Evolutionary conservation across 2,329 filamentous ascomycete genomes (phyloP).

Genomic region (Ophiostoma sp.): DNA sequence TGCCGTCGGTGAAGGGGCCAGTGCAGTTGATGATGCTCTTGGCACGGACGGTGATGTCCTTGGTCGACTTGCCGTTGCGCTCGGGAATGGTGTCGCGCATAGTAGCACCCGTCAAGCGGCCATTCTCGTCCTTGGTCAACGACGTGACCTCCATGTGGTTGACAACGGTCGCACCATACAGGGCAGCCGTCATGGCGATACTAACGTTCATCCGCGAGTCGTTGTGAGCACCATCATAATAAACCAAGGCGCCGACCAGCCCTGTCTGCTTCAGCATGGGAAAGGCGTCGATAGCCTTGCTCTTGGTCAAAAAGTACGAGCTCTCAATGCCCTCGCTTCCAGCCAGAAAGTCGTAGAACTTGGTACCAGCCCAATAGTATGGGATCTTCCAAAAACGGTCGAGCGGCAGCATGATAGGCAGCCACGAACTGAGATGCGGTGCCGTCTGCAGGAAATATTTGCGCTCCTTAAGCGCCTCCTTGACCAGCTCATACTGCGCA

Average conservation of each 20-base stretch:
- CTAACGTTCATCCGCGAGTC: conserved; percentile 87
- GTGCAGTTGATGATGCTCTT: conserved; percentile 84
- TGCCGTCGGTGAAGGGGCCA: conserved; percentile 75
- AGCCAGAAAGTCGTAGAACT: conserved; percentile 78
- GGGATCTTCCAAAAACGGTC: conserved; percentile 82
- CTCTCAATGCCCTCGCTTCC: conserved; percentile 80
- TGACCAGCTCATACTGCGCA: conserved; percentile 76
- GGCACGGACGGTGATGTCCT: conserved; percentile 69
- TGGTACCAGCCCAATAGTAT: conserved; percentile 69
- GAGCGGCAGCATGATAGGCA: conserved; percentile 80
- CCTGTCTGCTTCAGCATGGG: conserved; percentile 74
- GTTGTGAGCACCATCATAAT: conserved; percentile 85
- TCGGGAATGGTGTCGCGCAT: conserved; percentile 61
- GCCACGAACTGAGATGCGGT: conserved; percentile 75
- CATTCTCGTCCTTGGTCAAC: conserved; percentile 69
- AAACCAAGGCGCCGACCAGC: conserved; percentile 75
- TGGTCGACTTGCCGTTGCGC: conserved; percentile 50
- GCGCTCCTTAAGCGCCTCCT: conserved; percentile 77
- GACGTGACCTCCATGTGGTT: conserved; percentile 79
- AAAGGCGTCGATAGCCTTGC: conserved; percentile 74
- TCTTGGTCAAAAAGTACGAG: conserved; percentile 77
- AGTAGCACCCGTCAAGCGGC: conserved; percentile 67
- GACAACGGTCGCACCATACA: conserved; percentile 77
- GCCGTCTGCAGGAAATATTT: conserved; percentile 82
- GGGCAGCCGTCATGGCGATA: conserved; percentile 74